Conservation (phyloP, 2,329 filamentous ascomycete species). For the Neonectria punicea region DNA sequence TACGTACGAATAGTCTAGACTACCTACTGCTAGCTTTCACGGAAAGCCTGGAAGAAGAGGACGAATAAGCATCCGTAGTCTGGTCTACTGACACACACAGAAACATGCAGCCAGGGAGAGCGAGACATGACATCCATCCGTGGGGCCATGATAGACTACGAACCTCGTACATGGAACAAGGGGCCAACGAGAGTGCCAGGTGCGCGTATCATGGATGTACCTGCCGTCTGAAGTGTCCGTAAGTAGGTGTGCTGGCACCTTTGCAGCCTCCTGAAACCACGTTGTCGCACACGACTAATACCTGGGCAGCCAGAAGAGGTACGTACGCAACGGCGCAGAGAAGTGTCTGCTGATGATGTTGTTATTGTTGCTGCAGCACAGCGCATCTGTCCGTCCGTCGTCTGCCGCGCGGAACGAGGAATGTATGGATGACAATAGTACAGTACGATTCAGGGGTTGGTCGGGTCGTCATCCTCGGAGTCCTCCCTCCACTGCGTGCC, state of each 20-base stretch:
- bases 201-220: neutral
- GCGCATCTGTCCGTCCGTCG: neutral
- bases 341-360: neutral
- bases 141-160: neutral
- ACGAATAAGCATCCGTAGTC: too few species aligned
- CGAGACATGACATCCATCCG: neutral
- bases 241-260: slow-evolving; percentile 26
- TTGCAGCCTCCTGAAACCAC: slow-evolving; percentile 32
- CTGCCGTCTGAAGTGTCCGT: slow-evolving; percentile 16
- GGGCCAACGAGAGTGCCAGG: slow-evolving; percentile 13
- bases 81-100: too few species aligned
- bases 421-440: neutral
- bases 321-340: slow-evolving; percentile 10
- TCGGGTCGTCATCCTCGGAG: slow-evolving; percentile 1
- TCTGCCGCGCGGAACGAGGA: neutral
- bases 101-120: neutral
- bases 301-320: neutral
- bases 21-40: too few species aligned
- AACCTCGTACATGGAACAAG: slow-evolving; percentile 12
- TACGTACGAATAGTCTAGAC: too few species aligned
- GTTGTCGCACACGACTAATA: slow-evolving; percentile 26
- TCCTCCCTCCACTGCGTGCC: neutral
- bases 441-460: slow-evolving; percentile 21
- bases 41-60: too few species aligned
- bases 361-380: neutral